Percentiles rank a stretch among this genome's conserved stretches.
These are phyloP conservation scores for Chiua virens DNA, from an alignment of 768 basidiomycete species.

Conservation along the genomic window DNA sequence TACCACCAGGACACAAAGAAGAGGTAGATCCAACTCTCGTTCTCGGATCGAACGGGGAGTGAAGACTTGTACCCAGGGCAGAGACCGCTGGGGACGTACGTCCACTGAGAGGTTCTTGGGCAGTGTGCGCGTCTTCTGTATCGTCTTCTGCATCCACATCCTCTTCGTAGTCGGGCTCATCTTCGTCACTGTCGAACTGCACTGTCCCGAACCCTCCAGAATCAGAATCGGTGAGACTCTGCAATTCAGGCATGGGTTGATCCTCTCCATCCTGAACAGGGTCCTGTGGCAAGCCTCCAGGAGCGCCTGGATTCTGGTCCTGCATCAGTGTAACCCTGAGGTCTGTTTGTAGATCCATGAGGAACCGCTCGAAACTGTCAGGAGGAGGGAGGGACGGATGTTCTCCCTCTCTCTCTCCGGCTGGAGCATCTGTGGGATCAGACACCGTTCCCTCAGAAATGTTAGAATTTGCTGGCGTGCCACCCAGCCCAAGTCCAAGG, in stretches of 20 bases:
- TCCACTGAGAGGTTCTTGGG: conserved; percentile 22
- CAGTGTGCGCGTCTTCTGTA: conserved; percentile 24
- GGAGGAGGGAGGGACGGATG: conserved; percentile 42
- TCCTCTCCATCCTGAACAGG: conserved; percentile 16
- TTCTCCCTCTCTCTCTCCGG: conserved; percentile 15
- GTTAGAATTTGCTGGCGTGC: conserved; percentile 13
- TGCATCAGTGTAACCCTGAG: conserved; percentile 61
- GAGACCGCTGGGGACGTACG: conserved; percentile 28
- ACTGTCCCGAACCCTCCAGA: conserved; percentile 28
- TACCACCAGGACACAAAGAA: conserved; percentile 3
- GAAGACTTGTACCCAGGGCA: conserved; percentile 14
- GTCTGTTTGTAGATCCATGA: conserved; percentile 76
- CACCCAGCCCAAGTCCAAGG: conserved; percentile 57
- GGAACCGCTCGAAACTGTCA: conserved; percentile 79
- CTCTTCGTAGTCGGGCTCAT: conserved; percentile 30
- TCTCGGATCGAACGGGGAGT: conserved; percentile 9
- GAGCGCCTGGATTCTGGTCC: conserved; percentile 15
- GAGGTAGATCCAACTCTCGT: conserved; percentile 2
- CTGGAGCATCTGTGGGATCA: conserved; percentile 1
- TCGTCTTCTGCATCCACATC: conserved; percentile 30
- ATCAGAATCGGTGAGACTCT: conserved; percentile 22
- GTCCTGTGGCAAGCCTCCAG: conserved; percentile 5
- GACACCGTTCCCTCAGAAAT: conserved; percentile 7
- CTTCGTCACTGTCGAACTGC: conserved; percentile 20
- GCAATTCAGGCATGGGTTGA: conserved; percentile 24